phyloP scores from a whole-genome alignment of 2,329 filamentous ascomycete genomes.

The Claviceps monticola region DNA sequence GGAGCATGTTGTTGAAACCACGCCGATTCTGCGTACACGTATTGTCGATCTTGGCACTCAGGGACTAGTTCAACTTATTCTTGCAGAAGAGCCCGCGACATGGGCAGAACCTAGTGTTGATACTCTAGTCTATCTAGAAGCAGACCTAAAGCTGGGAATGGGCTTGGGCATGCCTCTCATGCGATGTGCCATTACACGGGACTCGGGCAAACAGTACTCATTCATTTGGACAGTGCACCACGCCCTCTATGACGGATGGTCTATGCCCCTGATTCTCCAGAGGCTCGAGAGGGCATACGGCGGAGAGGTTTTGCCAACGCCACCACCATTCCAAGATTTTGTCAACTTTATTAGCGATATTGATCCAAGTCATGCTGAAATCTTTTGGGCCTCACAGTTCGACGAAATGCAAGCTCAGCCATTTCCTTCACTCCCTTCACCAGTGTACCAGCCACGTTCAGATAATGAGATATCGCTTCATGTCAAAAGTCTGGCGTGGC shows the following conservation, averaged over 20 bases:
- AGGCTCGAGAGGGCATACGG: constrained; percentile 24
- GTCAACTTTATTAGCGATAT: constrained; percentile 18
- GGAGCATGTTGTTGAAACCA: neutral
- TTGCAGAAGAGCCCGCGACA: constrained; percentile 9
- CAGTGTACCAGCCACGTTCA: neutral
- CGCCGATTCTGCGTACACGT: constrained; percentile 5
- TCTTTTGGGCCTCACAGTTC: constrained; percentile 1
- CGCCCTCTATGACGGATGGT: constrained; percentile 38
- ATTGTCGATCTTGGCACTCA: constrained; percentile 1
- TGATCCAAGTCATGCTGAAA: neutral
- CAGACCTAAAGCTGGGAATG: constrained; percentile 22
- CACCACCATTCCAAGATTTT: constrained; percentile 23
- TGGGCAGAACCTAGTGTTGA: constrained; percentile 11
- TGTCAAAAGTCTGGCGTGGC: neutral
- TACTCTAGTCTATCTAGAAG: constrained; percentile 20
- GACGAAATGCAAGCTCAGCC: neutral
- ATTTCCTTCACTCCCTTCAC: constrained; percentile 1
- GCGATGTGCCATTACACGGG: constrained; percentile 24
- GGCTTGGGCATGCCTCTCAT: constrained; percentile 26
- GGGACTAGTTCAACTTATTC: constrained; percentile 2
- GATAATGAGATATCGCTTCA: constrained; percentile 23
- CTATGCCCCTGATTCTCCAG: constrained; percentile 27
- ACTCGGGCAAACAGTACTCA: constrained; percentile 22
- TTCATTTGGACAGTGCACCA: constrained; percentile 30
- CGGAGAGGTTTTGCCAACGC: constrained; percentile 12